phyloP scores from a whole-genome alignment of 2,329 filamentous ascomycete species.

The Cercospora beticola region DNA sequence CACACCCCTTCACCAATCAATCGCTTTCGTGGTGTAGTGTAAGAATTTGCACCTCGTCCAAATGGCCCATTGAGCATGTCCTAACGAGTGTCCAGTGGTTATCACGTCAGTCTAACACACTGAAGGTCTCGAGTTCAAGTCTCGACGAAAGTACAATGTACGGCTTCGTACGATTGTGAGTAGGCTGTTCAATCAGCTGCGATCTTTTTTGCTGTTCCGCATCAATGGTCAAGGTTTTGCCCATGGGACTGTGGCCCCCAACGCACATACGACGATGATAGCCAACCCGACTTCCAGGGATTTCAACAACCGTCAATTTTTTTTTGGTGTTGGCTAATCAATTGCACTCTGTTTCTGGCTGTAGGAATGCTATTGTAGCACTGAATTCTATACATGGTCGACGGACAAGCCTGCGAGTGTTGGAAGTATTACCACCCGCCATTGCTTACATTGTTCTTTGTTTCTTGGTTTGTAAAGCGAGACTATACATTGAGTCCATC shows the following conservation, averaged over 20 bases:
- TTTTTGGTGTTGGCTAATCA: too few relatives aligned
- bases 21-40: not conserved
- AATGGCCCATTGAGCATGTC: not conserved
- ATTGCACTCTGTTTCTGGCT: too few relatives aligned
- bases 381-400: too few relatives aligned
- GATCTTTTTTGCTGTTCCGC: not conserved
- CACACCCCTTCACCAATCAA: not conserved
- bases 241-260: not conserved
- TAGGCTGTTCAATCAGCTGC: not conserved
- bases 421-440: not conserved
- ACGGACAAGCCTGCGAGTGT: not conserved
- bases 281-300: too few relatives aligned
- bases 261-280: too few relatives aligned
- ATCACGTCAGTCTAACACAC: conserved; percentile 49
- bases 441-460: not conserved
- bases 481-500: not conserved
- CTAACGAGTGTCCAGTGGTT: conserved; percentile 30
- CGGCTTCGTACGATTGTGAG: not conserved
- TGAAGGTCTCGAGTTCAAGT: conserved; percentile 10
- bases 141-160: conserved; percentile 3
- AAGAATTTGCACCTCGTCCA: not conserved
- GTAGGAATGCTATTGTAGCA: too few relatives aligned
- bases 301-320: too few relatives aligned
- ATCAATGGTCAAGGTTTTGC: not conserved
- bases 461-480: too few relatives aligned